Evolutionary conservation across 768 basidiomycete genomes (phyloP).

Genomic region (Lyophyllum atratum): DNA sequence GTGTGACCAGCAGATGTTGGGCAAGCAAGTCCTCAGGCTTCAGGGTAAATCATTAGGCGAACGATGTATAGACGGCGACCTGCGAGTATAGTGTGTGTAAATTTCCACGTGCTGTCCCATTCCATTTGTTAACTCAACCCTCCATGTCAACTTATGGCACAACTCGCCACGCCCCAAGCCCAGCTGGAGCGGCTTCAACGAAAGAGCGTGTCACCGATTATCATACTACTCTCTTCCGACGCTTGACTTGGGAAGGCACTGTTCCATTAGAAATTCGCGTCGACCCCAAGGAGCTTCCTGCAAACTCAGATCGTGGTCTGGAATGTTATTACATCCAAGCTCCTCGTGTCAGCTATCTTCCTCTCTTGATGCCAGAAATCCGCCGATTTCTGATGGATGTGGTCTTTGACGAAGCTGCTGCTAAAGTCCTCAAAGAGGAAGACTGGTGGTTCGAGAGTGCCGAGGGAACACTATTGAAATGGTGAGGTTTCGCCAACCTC

Average conservation of each 20-base stretch:
- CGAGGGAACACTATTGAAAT: conserved; percentile 80
- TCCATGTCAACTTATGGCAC: conserved; percentile 56
- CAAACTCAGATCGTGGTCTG: conserved; percentile 85
- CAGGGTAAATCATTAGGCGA: too few species aligned
- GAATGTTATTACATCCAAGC: conserved; percentile 92
- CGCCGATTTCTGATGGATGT: conserved; percentile 88
- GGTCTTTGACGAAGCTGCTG: conserved; percentile 85
- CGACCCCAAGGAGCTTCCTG: conserved; percentile 86
- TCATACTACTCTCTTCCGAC: conserved; percentile 79
- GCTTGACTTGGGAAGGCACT: conserved; percentile 89
- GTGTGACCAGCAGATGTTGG: too few species aligned
- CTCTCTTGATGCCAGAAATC: conserved; percentile 87
- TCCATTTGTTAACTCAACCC: conserved; percentile 1
- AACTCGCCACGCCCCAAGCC: conserved; percentile 46
- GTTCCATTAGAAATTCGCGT: conserved; percentile 89
- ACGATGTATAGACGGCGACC: too few species aligned
- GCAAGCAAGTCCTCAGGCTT: too few species aligned
- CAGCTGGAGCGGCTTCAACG: conserved; percentile 27
- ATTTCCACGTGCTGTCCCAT: background rate
- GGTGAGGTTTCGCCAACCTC: conserved; percentile 51
- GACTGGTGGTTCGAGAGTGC: conserved; percentile 99
- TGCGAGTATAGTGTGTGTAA: too few species aligned
- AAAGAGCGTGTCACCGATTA: conserved; percentile 49
- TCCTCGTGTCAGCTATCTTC: conserved; percentile 90
- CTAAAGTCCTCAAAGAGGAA: conserved; percentile 76